A percentile compares a stretch with the other conserved stretches of the same genome.
Evolutionary conservation across 345 rosid genomes (phyloP).

Genomic region (Populus pruinosa): DNA sequence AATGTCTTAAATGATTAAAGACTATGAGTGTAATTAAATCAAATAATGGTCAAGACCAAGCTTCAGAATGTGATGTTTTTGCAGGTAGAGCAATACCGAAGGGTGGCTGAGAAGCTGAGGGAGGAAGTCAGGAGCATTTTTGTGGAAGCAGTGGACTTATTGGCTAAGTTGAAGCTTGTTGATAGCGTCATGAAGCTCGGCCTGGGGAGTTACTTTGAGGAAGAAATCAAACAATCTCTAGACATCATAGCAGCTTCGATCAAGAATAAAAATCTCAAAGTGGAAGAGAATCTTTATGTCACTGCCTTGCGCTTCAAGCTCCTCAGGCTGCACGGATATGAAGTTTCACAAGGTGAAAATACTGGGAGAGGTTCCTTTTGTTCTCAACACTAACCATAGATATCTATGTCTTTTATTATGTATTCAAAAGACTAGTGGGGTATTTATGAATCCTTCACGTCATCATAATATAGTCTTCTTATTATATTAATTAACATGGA

Average conservation of each 20-base stretch:
- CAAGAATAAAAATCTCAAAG: neutral
- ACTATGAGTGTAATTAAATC: neutral
- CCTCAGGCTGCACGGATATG: slow-evolving; percentile 41
- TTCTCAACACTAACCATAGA: neutral
- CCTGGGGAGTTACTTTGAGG: slow-evolving; percentile 25
- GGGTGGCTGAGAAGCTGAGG: slow-evolving; percentile 14
- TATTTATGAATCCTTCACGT: no score
- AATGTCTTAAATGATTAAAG: neutral
- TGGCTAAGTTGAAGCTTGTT: slow-evolving; percentile 34
- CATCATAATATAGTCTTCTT: no score
- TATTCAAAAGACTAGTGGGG: no score
- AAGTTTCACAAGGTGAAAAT: slow-evolving; percentile 40
- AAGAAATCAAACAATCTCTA: slow-evolving; percentile 33
- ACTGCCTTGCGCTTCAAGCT: slow-evolving; percentile 41
- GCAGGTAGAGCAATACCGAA: slow-evolving; percentile 27
- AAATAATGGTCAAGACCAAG: neutral
- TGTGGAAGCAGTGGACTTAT: slow-evolving; percentile 15
- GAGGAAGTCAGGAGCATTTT: slow-evolving; percentile 26
- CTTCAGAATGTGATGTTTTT: neutral
- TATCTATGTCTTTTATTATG: no score
- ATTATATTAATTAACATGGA: no score
- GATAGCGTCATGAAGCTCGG: slow-evolving; percentile 40
- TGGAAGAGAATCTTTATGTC: slow-evolving; percentile 25
- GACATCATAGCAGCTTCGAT: slow-evolving; percentile 6
- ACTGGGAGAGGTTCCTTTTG: neutral